A percentile compares a stretch with the other conserved stretches of the same genome.
Conservation (phyloP, 2,329 filamentous ascomycete genomes). For the Penicillium sp. region DNA sequence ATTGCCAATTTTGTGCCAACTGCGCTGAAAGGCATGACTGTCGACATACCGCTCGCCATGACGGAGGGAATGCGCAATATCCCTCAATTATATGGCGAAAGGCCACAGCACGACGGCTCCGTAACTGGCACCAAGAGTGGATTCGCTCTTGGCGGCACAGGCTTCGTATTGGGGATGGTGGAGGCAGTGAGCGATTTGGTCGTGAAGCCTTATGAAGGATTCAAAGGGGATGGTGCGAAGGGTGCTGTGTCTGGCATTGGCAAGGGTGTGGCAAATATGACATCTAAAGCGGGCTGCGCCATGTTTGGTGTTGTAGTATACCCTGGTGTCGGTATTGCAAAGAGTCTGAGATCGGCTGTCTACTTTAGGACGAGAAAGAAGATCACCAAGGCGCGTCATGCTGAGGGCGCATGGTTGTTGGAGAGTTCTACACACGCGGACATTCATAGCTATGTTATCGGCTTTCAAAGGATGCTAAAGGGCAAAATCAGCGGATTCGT, state of each 20-base stretch:
- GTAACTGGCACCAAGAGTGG: constrained; percentile 36
- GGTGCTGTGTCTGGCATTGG: constrained; percentile 35
- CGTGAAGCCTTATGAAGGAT: constrained; percentile 28
- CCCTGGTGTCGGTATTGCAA: neutral
- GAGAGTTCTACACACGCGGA: neutral
- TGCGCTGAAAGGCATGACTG: constrained; percentile 31
- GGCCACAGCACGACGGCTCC: constrained; percentile 29
- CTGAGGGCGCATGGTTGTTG: neutral
- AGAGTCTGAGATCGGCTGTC: neutral
- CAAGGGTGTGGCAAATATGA: constrained; percentile 25
- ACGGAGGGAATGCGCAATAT: constrained; percentile 36
- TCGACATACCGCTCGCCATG: constrained; percentile 37
- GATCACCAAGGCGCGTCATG: neutral
- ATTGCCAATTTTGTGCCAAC: constrained; percentile 25
- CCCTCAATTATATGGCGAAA: constrained; percentile 38
- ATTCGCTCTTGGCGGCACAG: constrained; percentile 30
- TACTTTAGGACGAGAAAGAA: neutral
- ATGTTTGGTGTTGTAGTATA: neutral
- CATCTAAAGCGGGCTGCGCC: neutral
- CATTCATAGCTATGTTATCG: no score
- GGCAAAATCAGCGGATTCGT: no score
- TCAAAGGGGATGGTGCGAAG: constrained; percentile 30
- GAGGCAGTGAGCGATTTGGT: constrained; percentile 34
- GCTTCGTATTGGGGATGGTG: constrained; percentile 31
- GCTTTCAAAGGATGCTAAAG: no score